Evolutionary conservation across 805 yeast species (phyloP).

Genomic region (Dipodascopsis uninucleata): DNA sequence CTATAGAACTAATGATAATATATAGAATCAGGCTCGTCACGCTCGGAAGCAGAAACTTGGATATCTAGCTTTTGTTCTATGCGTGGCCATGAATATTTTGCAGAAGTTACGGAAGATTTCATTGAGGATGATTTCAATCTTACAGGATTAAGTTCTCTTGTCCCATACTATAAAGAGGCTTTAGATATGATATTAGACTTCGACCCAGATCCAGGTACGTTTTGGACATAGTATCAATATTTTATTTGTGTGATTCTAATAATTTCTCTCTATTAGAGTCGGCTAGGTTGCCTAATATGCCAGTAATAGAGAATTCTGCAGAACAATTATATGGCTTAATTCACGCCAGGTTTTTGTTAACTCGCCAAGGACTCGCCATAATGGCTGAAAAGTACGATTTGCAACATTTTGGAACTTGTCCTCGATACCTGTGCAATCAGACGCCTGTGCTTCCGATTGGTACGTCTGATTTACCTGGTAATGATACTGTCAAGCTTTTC

Average conservation of each 20-base stretch:
- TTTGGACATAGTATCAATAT: neutral
- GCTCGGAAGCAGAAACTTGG: conserved; percentile 68
- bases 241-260: conserved; percentile 35
- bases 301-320: conserved; percentile 82
- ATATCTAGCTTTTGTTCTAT: conserved; percentile 72
- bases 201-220: conserved; percentile 48
- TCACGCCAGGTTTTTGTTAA: conserved; percentile 85
- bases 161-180: conserved; percentile 89
- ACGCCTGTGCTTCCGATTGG: conserved; percentile 92
- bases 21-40: conserved; percentile 25
- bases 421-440: conserved; percentile 83
- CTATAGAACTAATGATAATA: conserved; percentile 27
- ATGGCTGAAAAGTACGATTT: conserved; percentile 87
- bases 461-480: conserved; percentile 82
- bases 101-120: conserved; percentile 86
- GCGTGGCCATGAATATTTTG: conserved; percentile 85
- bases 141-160: conserved; percentile 80
- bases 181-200: conserved; percentile 84
- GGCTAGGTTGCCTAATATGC: conserved; percentile 61
- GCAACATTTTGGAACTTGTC: conserved; percentile 87
- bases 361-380: conserved; percentile 82
- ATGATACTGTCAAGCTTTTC: conserved; percentile 84
- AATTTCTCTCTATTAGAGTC: conserved; percentile 35
- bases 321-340: conserved; percentile 89
- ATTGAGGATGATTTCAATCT: conserved; percentile 95